Conservation (phyloP, 2,329 filamentous ascomycete species). For the Verticillium nubilum region DNA sequence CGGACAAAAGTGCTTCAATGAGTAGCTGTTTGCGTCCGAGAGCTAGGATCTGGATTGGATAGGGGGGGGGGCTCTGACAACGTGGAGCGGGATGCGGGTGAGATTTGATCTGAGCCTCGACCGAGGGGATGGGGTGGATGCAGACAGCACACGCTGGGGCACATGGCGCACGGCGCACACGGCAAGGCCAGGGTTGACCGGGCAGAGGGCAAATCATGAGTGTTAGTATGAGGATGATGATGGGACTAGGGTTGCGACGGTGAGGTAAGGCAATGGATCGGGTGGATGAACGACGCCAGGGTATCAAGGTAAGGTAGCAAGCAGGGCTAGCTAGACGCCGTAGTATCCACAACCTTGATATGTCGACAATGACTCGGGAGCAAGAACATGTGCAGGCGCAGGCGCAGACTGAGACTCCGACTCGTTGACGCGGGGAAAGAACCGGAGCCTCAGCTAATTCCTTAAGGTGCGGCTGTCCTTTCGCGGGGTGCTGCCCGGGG, state of each 20-base stretch:
- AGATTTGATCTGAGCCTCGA: neutral
- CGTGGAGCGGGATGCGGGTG: neutral
- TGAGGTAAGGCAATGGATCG: neutral
- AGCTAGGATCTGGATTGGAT: neutral
- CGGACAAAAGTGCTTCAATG: neutral
- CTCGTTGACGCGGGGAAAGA: neutral
- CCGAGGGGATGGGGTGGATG: neutral
- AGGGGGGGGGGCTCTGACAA: neutral
- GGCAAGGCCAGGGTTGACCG: neutral
- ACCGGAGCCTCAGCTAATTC: neutral
- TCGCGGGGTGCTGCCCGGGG: neutral
- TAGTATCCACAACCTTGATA: neutral
- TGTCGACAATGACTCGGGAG: neutral
- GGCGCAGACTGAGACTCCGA: neutral
- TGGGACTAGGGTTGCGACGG: neutral
- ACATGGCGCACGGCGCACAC: neutral
- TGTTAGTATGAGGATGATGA: too few species aligned
- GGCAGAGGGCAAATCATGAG: too few species aligned
- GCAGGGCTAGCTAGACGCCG: too few species aligned
- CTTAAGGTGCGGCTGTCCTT: neutral
- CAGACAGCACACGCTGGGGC: too few species aligned
- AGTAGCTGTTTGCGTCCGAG: neutral
- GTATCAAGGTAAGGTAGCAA: neutral
- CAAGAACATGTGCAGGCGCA: neutral
- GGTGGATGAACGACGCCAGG: neutral